Evolutionary conservation across 257 asterid genomes (phyloP).

Genomic region (Penstemon davidsonii): DNA sequence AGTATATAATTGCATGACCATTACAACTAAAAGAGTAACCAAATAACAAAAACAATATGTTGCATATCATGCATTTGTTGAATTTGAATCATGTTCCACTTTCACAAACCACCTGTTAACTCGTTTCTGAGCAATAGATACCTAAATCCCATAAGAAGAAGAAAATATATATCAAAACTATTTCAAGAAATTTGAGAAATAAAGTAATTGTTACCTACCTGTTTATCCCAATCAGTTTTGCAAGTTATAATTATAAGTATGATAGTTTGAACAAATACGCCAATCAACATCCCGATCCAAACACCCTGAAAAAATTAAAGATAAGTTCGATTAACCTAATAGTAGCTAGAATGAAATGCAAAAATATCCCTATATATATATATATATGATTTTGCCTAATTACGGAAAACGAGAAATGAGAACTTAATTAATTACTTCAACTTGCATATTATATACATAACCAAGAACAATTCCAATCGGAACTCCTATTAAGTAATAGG

Average conservation of each 20-base stretch:
- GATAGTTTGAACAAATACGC: conserved; percentile 40
- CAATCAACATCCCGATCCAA: conserved; percentile 53
- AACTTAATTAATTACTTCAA: conserved; percentile 32
- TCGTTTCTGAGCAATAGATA: conserved; percentile 34
- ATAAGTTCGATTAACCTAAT: too few species aligned
- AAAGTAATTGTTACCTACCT: conserved; percentile 20
- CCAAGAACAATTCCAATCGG: conserved; percentile 45
- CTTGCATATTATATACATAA: conserved; percentile 34
- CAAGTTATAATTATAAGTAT: conserved; percentile 37
- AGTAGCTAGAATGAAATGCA: too few species aligned
- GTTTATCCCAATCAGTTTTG: conserved; percentile 48
- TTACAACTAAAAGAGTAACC: too few species aligned
- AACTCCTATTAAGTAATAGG: conserved; percentile 48
- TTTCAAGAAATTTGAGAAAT: neutral
- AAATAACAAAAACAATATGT: too few species aligned
- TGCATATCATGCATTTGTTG: neutral
- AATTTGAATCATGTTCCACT: conserved; percentile 20
- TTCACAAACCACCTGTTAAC: conserved; percentile 39
- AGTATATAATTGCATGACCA: too few species aligned
- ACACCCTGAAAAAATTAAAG: conserved; percentile 36
- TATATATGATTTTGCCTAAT: too few species aligned
- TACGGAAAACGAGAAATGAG: neutral
- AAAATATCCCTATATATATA: too few species aligned
- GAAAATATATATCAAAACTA: neutral
- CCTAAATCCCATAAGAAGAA: conserved; percentile 22